Conservation (phyloP, 208 protist genomes). For the Trypanosoma cruzi region DNA sequence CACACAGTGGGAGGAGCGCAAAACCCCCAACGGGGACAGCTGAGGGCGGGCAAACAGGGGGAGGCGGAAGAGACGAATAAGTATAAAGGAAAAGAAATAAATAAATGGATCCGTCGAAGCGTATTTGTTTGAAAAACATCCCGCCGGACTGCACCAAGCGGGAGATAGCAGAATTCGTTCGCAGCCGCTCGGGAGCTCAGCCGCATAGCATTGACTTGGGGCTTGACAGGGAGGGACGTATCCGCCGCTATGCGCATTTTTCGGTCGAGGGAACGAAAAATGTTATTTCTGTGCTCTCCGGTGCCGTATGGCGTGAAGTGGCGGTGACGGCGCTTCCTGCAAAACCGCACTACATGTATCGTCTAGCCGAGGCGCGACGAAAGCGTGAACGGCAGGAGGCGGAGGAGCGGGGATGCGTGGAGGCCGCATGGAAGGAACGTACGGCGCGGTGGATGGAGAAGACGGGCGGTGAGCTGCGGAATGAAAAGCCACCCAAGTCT, state of each 20-base stretch:
- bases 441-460: constrained; percentile 44
- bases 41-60: neutral
- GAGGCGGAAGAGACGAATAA: neutral
- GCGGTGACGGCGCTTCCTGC: constrained; percentile 55
- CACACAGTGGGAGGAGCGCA: neutral
- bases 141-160: constrained; percentile 80
- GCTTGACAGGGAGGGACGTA: constrained; percentile 48
- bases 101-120: constrained; percentile 82
- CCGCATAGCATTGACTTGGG: constrained; percentile 89
- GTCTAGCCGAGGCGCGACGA: constrained; percentile 67
- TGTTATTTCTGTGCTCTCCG: constrained; percentile 63
- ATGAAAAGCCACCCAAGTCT: constrained; percentile 40
- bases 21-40: constrained; percentile 5
- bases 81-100: neutral
- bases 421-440: constrained; percentile 35
- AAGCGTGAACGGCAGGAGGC: constrained; percentile 72
- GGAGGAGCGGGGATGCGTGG: constrained; percentile 37
- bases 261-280: constrained; percentile 84
- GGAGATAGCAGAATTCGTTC: constrained; percentile 82
- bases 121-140: constrained; percentile 86
- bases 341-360: constrained; percentile 69
- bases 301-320: constrained; percentile 33
- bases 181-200: constrained; percentile 74
- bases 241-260: constrained; percentile 83
- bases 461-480: constrained; percentile 54